These are phyloP conservation scores for Colletotrichum filicis DNA, from an alignment of 2,329 filamentous ascomycete genomes.

Conservation along the genomic window DNA sequence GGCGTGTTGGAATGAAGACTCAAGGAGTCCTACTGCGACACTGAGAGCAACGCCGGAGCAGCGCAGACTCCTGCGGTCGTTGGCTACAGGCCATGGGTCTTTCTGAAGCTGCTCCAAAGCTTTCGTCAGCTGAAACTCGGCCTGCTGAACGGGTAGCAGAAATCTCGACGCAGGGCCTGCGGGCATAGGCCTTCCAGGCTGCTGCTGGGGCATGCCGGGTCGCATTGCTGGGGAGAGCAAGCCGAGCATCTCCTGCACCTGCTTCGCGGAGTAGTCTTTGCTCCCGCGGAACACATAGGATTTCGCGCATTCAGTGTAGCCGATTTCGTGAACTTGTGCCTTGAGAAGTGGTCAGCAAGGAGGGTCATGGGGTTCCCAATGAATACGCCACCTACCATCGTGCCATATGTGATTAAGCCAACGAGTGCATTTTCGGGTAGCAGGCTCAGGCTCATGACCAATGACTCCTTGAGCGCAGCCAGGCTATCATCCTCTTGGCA, in stretches of 20 bases:
- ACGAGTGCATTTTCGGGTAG: conserved; percentile 85
- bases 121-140: conserved; percentile 97
- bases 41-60: conserved; percentile 97
- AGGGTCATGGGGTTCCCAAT: background rate
- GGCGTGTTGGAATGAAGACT: conserved; percentile 95
- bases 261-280: conserved; percentile 98
- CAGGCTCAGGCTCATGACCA: conserved; percentile 86
- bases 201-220: conserved; percentile 77
- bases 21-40: conserved; percentile 90
- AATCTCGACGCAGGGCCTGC: conserved; percentile 89
- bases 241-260: conserved; percentile 99
- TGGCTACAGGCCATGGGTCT: conserved; percentile 97
- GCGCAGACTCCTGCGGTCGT: conserved; percentile 87
- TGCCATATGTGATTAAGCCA: conserved; percentile 88
- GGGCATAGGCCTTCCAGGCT: conserved; percentile 79
- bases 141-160: conserved; percentile 92
- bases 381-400: conserved; percentile 73
- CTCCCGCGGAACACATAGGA: conserved; percentile 98
- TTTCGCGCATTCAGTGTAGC: conserved; percentile 97
- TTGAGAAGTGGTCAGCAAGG: conserved; percentile 45
- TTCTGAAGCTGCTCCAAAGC: conserved; percentile 94
- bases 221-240: conserved; percentile 78
- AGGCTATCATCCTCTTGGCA: conserved; percentile 91
- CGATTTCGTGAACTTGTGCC: conserved; percentile 97
- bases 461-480: conserved; percentile 84